Base-by-base conservation (phyloP, 192 early-diverging fungal species). In the Coemansia sp. region DNA sequence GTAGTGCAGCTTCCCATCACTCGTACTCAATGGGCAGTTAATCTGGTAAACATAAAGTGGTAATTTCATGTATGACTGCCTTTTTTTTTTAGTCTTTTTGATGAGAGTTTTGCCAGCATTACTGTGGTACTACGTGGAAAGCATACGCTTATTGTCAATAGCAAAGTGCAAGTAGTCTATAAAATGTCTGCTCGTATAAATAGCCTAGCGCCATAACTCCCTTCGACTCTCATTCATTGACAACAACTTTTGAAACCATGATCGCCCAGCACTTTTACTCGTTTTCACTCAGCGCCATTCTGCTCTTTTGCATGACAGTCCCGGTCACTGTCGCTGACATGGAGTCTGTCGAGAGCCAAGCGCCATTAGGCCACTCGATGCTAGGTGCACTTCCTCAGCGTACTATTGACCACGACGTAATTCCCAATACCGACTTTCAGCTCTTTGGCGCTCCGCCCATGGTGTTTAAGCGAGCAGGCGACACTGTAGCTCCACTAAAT, bases 311-410 rank as follows among this genome's bases (percentile, higher is more conserved):
- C 51, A 15, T 29, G 1, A 5, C 51, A 12, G 51, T 29, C 51
- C 51, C 51, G 2, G 25, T 29, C 25, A 55, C 51, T 55, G 51
- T 23, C 0, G 25, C 25, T 29, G 32, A 29, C n/a, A 10, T 25
- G 62, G 36, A 42, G 8, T 41, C 32, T 15, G 37, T 63, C n/a
- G 19, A 61, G 32, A 61, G 59, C 34, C 32, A 37, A 15, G 51
- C 51, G 51, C 51, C 51, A 10, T 29, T 29, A n/a, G 25, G 25
- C 12, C 25, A 27, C 51, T 38, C 34, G 2, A 37, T 61, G 59
- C 34, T 61, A 17, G 59, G 59, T n/a, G 59, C 34, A 11, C 32
- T 61, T n/a, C 59, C 59, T 11, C 34, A 38, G 34, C 32, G 34
- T 4, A 10, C 29, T 23, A 34, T 21, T 27, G 17, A 14, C 6